A percentile compares a stretch with the other conserved stretches of the same genome.
Conservation (phyloP, 805 yeast species). For the Tetrapisispora nanseiensis region DNA sequence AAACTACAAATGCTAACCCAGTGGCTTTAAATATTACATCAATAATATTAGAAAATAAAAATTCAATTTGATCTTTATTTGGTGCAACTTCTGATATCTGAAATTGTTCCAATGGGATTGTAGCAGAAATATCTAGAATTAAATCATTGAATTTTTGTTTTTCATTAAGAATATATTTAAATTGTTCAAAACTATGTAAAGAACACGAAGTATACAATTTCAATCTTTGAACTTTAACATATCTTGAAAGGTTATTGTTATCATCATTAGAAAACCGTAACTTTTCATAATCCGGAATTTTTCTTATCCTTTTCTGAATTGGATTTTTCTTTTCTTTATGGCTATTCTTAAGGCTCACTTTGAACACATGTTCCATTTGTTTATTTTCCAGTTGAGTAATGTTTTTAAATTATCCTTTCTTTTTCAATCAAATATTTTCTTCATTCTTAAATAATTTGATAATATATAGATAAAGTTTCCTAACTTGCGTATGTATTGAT, state of each 20-base stretch:
- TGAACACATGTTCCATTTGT: conserved; percentile 1
- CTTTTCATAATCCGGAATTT: background rate
- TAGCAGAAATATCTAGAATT: background rate
- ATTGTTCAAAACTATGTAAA: conserved; percentile 1
- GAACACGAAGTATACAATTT: conserved; percentile 1
- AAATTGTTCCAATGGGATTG: conserved; percentile 1
- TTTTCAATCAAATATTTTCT: background rate
- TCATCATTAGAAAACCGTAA: background rate
- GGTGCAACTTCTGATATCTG: background rate
- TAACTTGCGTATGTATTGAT: too few species aligned
- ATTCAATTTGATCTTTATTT: conserved; percentile 2
- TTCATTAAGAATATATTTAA: conserved; percentile 1
- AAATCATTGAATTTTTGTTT: conserved; percentile 2
- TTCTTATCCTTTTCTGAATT: background rate
- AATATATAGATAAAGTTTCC: too few species aligned
- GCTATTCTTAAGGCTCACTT: background rate
- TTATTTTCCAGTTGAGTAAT: background rate
- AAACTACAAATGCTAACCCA: conserved; percentile 1
- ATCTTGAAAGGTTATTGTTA: background rate
- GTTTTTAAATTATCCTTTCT: background rate
- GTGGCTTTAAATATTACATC: conserved; percentile 1
- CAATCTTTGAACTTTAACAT: background rate
- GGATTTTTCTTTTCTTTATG: background rate
- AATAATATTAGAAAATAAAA: conserved; percentile 1
- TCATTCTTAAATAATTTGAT: too few species aligned